phyloP scores from a whole-genome alignment of 148 eudicot species.

The Camellia sinensis region DNA sequence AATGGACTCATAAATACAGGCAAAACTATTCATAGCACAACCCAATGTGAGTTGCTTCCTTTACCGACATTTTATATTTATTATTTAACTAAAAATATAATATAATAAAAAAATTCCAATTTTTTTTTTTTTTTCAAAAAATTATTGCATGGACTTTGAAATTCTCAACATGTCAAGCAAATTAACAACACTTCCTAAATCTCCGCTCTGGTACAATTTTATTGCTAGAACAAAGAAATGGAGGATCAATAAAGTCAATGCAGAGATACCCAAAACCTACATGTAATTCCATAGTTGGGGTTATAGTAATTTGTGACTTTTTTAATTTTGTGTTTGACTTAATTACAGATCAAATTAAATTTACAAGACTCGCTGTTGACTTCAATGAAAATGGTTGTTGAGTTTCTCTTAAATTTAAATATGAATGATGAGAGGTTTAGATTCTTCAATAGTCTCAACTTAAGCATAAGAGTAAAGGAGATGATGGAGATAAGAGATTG shows the following conservation, averaged over 20 bases:
- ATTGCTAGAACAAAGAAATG: background rate
- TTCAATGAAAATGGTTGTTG: no score
- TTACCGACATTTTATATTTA: constrained; percentile 7
- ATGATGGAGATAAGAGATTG: no score
- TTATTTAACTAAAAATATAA: no score
- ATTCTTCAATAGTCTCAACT: no score
- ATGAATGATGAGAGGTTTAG: no score
- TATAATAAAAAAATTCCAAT: background rate
- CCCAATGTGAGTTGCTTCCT: background rate
- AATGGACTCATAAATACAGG: background rate
- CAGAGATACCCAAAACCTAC: background rate
- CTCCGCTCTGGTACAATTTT: no score
- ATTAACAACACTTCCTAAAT: background rate
- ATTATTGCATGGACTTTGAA: background rate
- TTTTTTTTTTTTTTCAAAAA: background rate
- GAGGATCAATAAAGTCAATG: background rate
- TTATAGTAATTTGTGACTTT: no score
- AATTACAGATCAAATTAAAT: no score
- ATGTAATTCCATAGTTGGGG: background rate
- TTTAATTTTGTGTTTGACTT: no score
- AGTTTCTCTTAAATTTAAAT: no score
- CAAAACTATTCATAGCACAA: background rate
- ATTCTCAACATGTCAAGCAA: constrained; percentile 13
- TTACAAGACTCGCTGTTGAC: no score
- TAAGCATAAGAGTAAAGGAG: no score